Evolutionary conservation across 2,329 filamentous ascomycete genomes (phyloP), one percentile per base, ranked within the genome.

Genomic region (Cladobotryum mycophilum): DNA sequence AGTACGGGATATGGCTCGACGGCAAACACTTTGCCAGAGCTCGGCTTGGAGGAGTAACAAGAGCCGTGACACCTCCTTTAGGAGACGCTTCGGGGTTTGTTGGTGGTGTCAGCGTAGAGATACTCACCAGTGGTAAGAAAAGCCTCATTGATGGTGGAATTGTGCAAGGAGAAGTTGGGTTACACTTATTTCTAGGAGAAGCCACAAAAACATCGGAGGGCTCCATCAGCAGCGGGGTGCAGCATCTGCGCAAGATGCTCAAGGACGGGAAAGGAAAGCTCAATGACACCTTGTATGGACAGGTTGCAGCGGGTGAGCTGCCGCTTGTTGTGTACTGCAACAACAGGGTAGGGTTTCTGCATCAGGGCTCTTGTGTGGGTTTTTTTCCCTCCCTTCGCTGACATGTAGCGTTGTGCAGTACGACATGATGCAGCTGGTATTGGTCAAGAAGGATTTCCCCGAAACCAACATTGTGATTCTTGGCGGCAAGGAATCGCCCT

Each of bases 1-100:
- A 71, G 52, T 69, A 72, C 48, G 71, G 69, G 1, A 53, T 73
- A 17, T 64, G 61, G 54, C 61, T 74, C 1, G 69, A 72, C 20
- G 72, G 71, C 1, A 67, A 68, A 52, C 57, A 59, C 1, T 73
- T 76, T 53, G 60, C 58, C 1, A 62, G 72, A 20, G 72, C 73
- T 11, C 64, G 67, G 22, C 60, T 74, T 15, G 72, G 68, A 14
- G 74, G 74, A 15, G 64, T 76, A 15, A 76, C 72, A 4, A 63
- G 64, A 45, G 69, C 70, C 1, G 60, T 76, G 9, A 70, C 72
- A 2, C 59, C 70, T 5, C 73, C 72, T 2, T 22, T 63, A 5
- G 46, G 54, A 20, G 53, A 56, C 22, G 60, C 53, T 20, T 47
- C 49, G 6, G 67, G 58, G 9, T 67, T 70, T 17, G 56, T 69